Evolutionary conservation across 352 stramenopile species (phyloP), one percentile per base, ranked within the genome.

Genomic region (Globisporangium irregulare): DNA sequence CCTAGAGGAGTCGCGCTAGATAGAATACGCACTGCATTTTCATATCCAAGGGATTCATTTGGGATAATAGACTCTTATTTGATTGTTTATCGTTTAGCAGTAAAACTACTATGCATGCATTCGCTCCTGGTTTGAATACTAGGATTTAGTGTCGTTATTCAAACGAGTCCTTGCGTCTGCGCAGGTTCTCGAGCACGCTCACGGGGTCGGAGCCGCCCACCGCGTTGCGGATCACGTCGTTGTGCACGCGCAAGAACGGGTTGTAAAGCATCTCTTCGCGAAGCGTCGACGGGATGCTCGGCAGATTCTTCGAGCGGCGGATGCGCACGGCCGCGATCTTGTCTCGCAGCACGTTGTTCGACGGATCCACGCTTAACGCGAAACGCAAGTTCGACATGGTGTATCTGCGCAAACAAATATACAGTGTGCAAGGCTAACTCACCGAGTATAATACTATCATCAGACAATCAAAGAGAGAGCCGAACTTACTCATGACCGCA

Each of bases 351-450:
- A 82, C 83, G 2, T 76, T 76, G 80, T 98, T 98, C 15, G 89
- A 91, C 25, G 95, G 94, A 70, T 98, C 95, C 9, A 98, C 87
- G 66, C 83, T 97, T 51, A 98, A 71, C 4, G 96, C 96, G 65
- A 98, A 99, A 32, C 87, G 89, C 24, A 97, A 78, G 78, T 99
- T 99, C 51, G 84, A 84, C 81, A 94, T 80, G 1, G 95, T 98
- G 70, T 99, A 98, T 32, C 77, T 83, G 24, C 20, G 14, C 18
- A 67, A 15, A 58, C 27, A 24, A 27, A 53, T 46, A 4, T 27
- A 50, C 8, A 36, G n/a, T 64, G 48, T 29, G 15, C 2, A 22
- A 3, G 55, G 8, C 10, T 7, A 61, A 18, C 22, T 12, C 36
- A 29, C 1, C 38, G 32, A 5, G 22, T 14, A 5, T 15, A 56